Evolutionary conservation across 148 eudicot species (phyloP), one percentile per base, ranked within the genome.

Genomic region (Agrostemma githago): DNA sequence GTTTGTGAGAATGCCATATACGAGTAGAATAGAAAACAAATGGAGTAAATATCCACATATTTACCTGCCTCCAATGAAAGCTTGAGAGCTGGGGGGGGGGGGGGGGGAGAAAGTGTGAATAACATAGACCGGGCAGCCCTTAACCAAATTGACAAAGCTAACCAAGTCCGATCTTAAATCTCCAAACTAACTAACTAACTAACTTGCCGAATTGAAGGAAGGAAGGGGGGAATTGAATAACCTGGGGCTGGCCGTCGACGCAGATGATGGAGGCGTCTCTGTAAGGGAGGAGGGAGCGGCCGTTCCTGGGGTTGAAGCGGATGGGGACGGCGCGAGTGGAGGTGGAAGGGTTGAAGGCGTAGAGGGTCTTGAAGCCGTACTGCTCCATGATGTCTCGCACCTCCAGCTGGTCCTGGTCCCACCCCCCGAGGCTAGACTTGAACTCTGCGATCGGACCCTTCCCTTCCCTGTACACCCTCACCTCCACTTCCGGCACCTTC

Each of bases 201-300:
- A 26, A 26, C 34, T 26, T 26, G 34, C 34, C 34, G 34, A 26
- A 26, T 26, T 26, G 34, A 26, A 26, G 34, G 34, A 26, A 26
- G 6, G 51, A 5, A 44, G 8, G 9, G 9, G 8, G 54, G 2
- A 48, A 48, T 7, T 7, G 14, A 71, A 19, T 12, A 95, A 95
- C 99, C 99, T 95, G 89, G 64, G 97, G 97, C 69, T 95, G 88
- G 3, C 99, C 99, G 34, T 95, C 99, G 26, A 95, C 75, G 77
- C 54, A 69, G 64, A 95, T 75, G 2, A 82, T 82, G 74, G 94
- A 51, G 0, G 92, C 94, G 73, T 92, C 92, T 4, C 63, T 81
- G 63, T 92, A 95, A 15, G 94, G 79, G 20, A 95, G 76, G 71
- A 95, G 3, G 4, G 99, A 95, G 12, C 96, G 81, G 46, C 99